A percentile compares a stretch with the other conserved stretches of the same genome.
Evolutionary conservation across 2,329 filamentous ascomycete species (phyloP).

Genomic region (Verticillium longisporum): DNA sequence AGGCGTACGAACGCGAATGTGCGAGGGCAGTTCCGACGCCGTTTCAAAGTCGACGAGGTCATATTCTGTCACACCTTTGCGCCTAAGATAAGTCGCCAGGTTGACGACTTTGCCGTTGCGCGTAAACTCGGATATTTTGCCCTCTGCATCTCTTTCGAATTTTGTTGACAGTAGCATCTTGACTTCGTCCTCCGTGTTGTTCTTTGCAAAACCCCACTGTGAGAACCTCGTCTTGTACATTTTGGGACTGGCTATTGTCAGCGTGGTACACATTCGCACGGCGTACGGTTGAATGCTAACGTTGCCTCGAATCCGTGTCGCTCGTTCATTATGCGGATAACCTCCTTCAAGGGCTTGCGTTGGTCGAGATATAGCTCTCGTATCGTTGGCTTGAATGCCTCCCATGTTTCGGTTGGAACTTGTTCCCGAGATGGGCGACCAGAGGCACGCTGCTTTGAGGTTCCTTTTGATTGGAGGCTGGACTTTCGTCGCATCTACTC

Average conservation of each 20-base stretch:
- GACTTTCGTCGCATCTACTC: neutral
- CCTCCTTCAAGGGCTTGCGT: constrained; percentile 43
- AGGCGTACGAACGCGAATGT: constrained; percentile 37
- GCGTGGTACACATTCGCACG: neutral
- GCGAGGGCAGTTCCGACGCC: constrained; percentile 32
- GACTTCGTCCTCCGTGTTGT: constrained; percentile 47
- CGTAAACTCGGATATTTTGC: constrained; percentile 45
- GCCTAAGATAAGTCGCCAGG: constrained; percentile 43
- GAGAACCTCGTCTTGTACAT: constrained; percentile 52
- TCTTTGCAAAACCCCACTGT: constrained; percentile 49
- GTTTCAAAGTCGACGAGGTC: constrained; percentile 40
- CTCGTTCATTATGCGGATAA: constrained; percentile 44
- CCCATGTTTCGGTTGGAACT: constrained; percentile 39
- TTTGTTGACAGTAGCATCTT: constrained; percentile 44
- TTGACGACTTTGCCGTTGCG: constrained; percentile 46
- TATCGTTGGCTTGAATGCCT: constrained; percentile 38
- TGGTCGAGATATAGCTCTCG: constrained; percentile 40
- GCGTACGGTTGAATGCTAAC: constrained; percentile 13
- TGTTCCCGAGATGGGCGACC: constrained; percentile 32
- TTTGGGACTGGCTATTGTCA: constrained; percentile 30
- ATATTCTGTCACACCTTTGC: constrained; percentile 46
- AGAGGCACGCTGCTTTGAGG: constrained; percentile 20
- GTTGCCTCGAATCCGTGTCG: constrained; percentile 41
- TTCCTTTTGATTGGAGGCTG: neutral
- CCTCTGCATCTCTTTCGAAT: constrained; percentile 44